Evolutionary conservation across 2,329 filamentous ascomycete genomes (phyloP).

Genomic region (Akanthomyces uredinophilus): DNA sequence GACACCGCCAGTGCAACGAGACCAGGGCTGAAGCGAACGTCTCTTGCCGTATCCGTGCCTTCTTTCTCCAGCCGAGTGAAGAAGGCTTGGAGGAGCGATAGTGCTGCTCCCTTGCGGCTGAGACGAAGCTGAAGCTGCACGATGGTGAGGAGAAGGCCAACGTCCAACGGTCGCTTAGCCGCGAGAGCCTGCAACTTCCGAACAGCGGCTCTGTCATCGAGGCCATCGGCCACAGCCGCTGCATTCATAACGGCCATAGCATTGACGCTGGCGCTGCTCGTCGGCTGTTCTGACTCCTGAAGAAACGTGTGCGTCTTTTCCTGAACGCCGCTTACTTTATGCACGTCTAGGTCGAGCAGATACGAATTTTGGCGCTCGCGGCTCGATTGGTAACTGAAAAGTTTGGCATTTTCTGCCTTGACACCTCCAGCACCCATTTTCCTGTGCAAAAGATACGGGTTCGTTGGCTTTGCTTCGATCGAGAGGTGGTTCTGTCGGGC

Average conservation of each 20-base stretch:
- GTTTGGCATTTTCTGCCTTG: slow-evolving; percentile 52
- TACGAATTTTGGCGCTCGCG: slow-evolving; percentile 56
- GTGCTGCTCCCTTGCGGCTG: slow-evolving; percentile 67
- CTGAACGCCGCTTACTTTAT: slow-evolving; percentile 61
- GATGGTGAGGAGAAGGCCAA: slow-evolving; percentile 74
- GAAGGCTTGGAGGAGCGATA: slow-evolving; percentile 70
- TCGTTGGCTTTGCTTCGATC: slow-evolving; percentile 40
- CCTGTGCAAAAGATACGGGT: slow-evolving; percentile 65
- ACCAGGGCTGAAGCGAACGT: slow-evolving; percentile 77
- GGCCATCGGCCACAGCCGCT: slow-evolving; percentile 63
- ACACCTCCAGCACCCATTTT: slow-evolving; percentile 51
- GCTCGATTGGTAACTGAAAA: slow-evolving; percentile 65
- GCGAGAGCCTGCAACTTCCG: slow-evolving; percentile 65
- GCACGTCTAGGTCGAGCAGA: slow-evolving; percentile 58
- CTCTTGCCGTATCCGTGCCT: slow-evolving; percentile 49
- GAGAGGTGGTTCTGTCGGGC: slow-evolving; percentile 58
- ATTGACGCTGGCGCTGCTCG: slow-evolving; percentile 30
- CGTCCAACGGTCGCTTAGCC: slow-evolving; percentile 69
- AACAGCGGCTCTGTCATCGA: slow-evolving; percentile 59
- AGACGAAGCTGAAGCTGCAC: slow-evolving; percentile 74
- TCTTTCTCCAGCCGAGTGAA: slow-evolving; percentile 65
- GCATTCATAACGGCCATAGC: slow-evolving; percentile 54
- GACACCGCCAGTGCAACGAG: slow-evolving; percentile 75
- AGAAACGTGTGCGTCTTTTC: slow-evolving; percentile 41
- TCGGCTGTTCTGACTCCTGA: slow-evolving; percentile 23